Evolutionary conservation across 2,329 filamentous ascomycete genomes (phyloP), one percentile per base, ranked within the genome.

Genomic region (Diaporthe destruens): DNA sequence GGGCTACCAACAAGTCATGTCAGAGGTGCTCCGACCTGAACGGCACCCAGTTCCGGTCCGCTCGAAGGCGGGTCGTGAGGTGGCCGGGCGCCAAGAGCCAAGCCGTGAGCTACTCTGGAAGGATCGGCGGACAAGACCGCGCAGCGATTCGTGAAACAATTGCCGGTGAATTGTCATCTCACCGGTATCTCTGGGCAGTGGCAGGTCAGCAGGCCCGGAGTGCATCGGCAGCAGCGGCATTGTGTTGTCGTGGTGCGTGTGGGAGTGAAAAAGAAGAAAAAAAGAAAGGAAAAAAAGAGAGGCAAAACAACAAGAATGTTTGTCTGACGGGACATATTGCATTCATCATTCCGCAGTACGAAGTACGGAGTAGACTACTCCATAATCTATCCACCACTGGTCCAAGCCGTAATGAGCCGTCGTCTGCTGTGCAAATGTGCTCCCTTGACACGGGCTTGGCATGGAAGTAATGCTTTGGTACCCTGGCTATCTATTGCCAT

Each of bases 121-220:
- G 56, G 61, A 66, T 66, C 61, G 47, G 51, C 61, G 61, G 61
- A 66, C 61, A 66, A 66, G 61, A 66, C 61, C 14, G 20, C 61
- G 44, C 29, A 65, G 61, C 61, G 61, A 65, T 65, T 65, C 61
- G 61, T 65, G 61, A 65, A 51, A 65, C 61, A 25, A 36, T 23
- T 18, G 61, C 47, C 61, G 14, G 47, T 29, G 14, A 53, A 66
- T 39, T 25, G 29, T 65, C 23, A 65, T 51, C 29, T 51, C 61
- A 32, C 49, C 32, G 42, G 42, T 32, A 36, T 49, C 25, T 63
- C 20, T n/a, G 25, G 29, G 12, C 32, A 32, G 12, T 12, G 25
- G 36, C 47, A 20, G 32, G 61, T 53, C n/a, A 18, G 36, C 47
- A 20, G 32, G 61, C 39, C n/a, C n/a, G 14, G 20, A 23, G 11